Percentiles rank a stretch among this genome's conserved stretches.
These are phyloP conservation scores for Lavandula angustifolia DNA, from an alignment of 257 asterid species.

Conservation along the genomic window DNA sequence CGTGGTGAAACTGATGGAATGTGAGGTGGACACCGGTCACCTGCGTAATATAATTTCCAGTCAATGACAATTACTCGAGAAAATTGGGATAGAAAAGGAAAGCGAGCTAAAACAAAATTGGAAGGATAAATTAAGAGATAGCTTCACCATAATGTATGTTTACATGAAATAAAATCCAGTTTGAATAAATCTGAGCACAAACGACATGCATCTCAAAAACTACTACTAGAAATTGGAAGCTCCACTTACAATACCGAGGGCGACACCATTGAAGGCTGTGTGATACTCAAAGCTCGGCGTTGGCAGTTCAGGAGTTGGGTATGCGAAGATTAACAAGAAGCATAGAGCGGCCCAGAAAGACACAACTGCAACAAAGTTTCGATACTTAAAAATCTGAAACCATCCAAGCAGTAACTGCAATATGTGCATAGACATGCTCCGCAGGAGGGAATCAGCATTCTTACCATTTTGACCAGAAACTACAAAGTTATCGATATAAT, in stretches of 20 bases:
- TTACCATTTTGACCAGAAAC: constrained; percentile 85
- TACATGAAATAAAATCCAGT: background rate
- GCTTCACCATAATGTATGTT: background rate
- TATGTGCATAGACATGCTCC: constrained; percentile 3
- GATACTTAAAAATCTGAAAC: constrained; percentile 19
- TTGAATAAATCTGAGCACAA: constrained; percentile 14
- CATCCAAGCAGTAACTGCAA: constrained; percentile 4
- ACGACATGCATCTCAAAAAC: constrained; percentile 4
- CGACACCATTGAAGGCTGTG: constrained; percentile 90
- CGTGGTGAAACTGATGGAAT: constrained; percentile 87
- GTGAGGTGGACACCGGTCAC: constrained; percentile 91
- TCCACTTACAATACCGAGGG: constrained; percentile 86
- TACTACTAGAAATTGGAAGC: constrained; percentile 3
- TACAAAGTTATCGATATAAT: constrained; percentile 59
- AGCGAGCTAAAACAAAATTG: too few species aligned
- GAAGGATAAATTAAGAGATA: constrained; percentile 6
- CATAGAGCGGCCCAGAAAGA: constrained; percentile 82
- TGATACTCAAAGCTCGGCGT: constrained; percentile 96
- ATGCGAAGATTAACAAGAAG: constrained; percentile 90
- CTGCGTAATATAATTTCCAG: constrained; percentile 42
- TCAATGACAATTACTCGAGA: constrained; percentile 13
- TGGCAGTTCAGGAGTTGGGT: constrained; percentile 88
- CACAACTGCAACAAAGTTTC: constrained; percentile 60
- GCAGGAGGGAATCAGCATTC: constrained; percentile 18
- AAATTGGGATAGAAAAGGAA: background rate